phyloP scores from a whole-genome alignment of 768 basidiomycete species.

The Tremella yokohamensis region DNA sequence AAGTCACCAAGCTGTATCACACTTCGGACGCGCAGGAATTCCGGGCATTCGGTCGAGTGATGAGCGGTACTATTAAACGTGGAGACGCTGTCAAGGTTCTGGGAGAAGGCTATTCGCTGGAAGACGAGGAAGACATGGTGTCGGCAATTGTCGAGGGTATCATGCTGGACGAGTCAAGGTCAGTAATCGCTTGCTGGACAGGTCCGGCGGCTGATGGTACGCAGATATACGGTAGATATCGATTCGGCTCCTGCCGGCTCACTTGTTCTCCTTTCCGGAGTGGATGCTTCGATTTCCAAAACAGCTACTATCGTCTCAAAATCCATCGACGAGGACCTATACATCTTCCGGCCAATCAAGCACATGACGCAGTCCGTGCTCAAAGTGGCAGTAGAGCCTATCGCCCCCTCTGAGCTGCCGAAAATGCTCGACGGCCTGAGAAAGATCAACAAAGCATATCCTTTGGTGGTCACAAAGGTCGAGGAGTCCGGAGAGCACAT shows the following conservation, averaged over 20 bases:
- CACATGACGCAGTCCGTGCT: conserved; percentile 96
- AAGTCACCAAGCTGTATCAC: conserved; percentile 90
- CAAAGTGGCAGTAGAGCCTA: conserved; percentile 97
- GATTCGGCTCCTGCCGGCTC: conserved; percentile 89
- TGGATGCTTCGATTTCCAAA: conserved; percentile 91
- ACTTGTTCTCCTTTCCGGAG: conserved; percentile 83
- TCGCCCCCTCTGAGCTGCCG: conserved; percentile 92
- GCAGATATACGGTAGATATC: conserved; percentile 82
- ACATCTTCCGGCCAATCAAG: conserved; percentile 93
- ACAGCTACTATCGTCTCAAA: conserved; percentile 78
- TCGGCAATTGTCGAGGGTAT: conserved; percentile 76
- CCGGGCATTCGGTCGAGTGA: conserved; percentile 88
- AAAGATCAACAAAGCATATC: conserved; percentile 97
- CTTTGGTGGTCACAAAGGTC: conserved; percentile 87
- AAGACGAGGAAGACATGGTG: conserved; percentile 98
- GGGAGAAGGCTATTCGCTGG: conserved; percentile 96
- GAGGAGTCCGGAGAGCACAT: conserved; percentile 99
- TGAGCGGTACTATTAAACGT: conserved; percentile 83
- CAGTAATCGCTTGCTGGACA: conserved; percentile 27
- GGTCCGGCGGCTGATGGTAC: conserved; percentile 8
- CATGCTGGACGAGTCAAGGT: conserved; percentile 90
- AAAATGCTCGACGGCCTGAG: conserved; percentile 97
- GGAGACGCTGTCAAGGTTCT: conserved; percentile 89
- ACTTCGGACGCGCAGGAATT: conserved; percentile 96
- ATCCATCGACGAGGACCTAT: conserved; percentile 69